Conservation (phyloP, 108 stramenopile genomes). For the Thalassiosira profunda region DNA sequence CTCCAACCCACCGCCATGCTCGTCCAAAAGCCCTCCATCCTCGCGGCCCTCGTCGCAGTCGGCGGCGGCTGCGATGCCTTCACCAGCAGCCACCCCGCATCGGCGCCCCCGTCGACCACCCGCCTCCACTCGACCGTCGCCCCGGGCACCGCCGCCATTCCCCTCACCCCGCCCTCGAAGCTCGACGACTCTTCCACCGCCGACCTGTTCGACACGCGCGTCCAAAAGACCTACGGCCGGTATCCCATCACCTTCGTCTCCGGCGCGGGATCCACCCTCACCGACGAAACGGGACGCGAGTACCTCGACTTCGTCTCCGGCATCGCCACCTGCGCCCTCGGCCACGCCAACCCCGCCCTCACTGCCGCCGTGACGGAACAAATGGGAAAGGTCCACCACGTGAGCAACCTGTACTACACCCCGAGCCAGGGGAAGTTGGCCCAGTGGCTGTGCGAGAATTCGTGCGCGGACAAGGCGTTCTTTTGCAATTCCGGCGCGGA, state of each 20-base stretch:
- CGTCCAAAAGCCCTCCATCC: slow-evolving; percentile 23
- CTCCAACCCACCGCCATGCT: slow-evolving; percentile 12
- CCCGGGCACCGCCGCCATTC: slow-evolving; percentile 10
- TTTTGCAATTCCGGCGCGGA: slow-evolving; percentile 99
- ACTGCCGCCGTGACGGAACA: slow-evolving; percentile 84
- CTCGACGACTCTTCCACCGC: slow-evolving; percentile 26
- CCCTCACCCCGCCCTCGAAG: slow-evolving; percentile 36
- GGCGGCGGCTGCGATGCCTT: slow-evolving; percentile 6
- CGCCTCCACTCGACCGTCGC: slow-evolving; percentile 19
- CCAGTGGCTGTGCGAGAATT: slow-evolving; percentile 91
- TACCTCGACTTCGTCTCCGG: slow-evolving; percentile 97
- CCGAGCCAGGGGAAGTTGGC: slow-evolving; percentile 92
- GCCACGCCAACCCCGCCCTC: slow-evolving; percentile 89
- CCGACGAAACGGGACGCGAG: slow-evolving; percentile 81
- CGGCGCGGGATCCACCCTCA: slow-evolving; percentile 85
- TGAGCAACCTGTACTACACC: slow-evolving; percentile 95
- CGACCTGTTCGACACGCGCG: slow-evolving; percentile 60
- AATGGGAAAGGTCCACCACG: slow-evolving; percentile 92
- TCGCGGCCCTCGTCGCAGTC: slow-evolving; percentile 15
- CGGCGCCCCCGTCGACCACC: not conserved
- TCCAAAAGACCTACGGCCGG: slow-evolving; percentile 89
- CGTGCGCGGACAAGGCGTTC: slow-evolving; percentile 94
- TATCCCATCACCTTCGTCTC: slow-evolving; percentile 85
- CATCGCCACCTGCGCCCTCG: slow-evolving; percentile 96
- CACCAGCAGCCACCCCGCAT: not conserved